Evolutionary conservation across 176 grass and related monocot species (phyloP).

Genomic region (Neostapfia colusana): DNA sequence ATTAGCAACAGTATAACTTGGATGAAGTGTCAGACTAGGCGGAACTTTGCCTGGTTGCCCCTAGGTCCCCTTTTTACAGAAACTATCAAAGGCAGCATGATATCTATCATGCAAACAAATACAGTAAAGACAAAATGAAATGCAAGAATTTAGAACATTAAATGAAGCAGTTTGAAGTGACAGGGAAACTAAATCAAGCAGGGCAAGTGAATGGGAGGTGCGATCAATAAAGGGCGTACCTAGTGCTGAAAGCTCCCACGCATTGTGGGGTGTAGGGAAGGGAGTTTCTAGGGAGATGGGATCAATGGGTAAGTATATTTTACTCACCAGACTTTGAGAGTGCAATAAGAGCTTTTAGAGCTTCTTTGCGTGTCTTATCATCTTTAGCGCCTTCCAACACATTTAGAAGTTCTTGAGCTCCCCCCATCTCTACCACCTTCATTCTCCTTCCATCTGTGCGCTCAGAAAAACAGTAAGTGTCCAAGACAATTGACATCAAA

Average conservation of each 20-base stretch:
- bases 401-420: constrained; percentile 82
- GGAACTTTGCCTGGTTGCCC: neutral
- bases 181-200: constrained; percentile 22
- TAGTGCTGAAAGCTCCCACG: too few relatives aligned
- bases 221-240: too few relatives aligned
- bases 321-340: constrained; percentile 73
- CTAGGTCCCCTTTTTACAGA: neutral
- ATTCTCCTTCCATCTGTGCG: constrained; percentile 79
- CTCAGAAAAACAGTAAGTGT: constrained; percentile 12
- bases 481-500: neutral
- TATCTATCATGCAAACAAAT: constrained; percentile 6
- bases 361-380: constrained; percentile 87
- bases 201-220: neutral
- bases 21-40: neutral
- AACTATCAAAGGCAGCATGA: constrained; percentile 12
- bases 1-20: neutral
- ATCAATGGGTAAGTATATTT: neutral
- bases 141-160: neutral
- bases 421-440: constrained; percentile 89
- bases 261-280: too few relatives aligned
- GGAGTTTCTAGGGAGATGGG: too few relatives aligned
- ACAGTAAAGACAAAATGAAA: neutral
- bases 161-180: neutral
- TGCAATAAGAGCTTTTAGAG: constrained; percentile 70
- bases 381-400: constrained; percentile 78